Evolutionary conservation across 345 rosid species (phyloP).

Genomic region (Carallia brachiata): DNA sequence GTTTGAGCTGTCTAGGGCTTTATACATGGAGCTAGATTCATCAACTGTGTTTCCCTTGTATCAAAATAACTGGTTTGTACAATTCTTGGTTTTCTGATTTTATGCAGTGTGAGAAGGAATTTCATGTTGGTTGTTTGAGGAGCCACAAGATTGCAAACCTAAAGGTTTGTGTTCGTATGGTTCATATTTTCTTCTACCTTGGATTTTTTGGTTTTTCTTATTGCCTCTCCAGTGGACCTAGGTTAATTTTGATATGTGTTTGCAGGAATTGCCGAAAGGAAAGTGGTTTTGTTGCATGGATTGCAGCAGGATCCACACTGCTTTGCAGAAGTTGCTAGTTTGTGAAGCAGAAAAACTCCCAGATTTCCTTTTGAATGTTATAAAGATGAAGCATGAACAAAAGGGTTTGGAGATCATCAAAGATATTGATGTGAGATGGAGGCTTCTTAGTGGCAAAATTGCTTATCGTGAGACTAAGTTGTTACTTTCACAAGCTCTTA

Average conservation of each 20-base stretch:
- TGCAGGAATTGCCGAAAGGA: slow-evolving; percentile 86
- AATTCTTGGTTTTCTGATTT: slow-evolving; percentile 1
- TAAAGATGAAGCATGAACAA: slow-evolving; percentile 51
- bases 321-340: slow-evolving; percentile 48
- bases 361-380: slow-evolving; percentile 40
- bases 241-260: slow-evolving; percentile 13
- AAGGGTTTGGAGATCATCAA: slow-evolving; percentile 31
- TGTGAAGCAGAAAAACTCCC: slow-evolving; percentile 73
- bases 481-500: slow-evolving; percentile 61
- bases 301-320: slow-evolving; percentile 54
- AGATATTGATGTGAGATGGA: slow-evolving; percentile 74
- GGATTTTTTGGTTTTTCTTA: neutral
- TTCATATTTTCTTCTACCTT: neutral
- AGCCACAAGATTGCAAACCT: slow-evolving; percentile 76
- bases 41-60: neutral
- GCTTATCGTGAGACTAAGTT: slow-evolving; percentile 50
- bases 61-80: neutral
- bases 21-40: neutral
- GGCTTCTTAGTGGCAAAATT: slow-evolving; percentile 62
- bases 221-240: neutral
- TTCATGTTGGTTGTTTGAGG: slow-evolving; percentile 88
- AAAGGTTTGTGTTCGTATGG: slow-evolving; percentile 44
- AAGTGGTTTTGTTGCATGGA: slow-evolving; percentile 76
- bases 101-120: slow-evolving; percentile 83
- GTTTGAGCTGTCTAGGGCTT: neutral